Evolutionary conservation across 495 filamentous ascomycete species (phyloP).

Genomic region (Neurospora pannonica): DNA sequence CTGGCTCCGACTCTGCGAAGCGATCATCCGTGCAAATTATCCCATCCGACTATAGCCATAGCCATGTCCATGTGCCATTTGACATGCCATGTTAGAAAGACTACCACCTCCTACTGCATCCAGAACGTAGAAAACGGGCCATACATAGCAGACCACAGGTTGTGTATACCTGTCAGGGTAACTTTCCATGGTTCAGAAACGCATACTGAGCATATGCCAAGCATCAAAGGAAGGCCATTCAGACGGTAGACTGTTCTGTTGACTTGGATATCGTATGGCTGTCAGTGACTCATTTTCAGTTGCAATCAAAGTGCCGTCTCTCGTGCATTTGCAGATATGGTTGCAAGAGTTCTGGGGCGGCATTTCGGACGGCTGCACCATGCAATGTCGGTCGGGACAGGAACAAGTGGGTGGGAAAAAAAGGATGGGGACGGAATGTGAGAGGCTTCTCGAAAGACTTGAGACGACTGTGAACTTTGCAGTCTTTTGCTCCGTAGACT

Average conservation of each 20-base stretch:
- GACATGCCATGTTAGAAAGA: background rate
- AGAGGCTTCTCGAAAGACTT: background rate
- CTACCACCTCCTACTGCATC: background rate
- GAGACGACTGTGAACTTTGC: background rate
- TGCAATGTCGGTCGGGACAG: background rate
- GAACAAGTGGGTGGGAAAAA: background rate
- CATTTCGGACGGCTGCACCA: background rate
- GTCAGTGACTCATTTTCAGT: conserved; percentile 17
- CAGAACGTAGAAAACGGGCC: background rate
- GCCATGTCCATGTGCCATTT: background rate
- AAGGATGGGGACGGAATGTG: background rate
- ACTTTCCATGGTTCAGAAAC: background rate
- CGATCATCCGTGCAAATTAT: background rate
- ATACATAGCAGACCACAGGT: background rate
- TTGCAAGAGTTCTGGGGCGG: background rate
- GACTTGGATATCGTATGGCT: conserved; percentile 18
- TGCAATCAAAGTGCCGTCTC: conserved; percentile 1
- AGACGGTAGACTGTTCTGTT: background rate
- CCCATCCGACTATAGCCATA: background rate
- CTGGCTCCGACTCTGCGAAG: background rate
- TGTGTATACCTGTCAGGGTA: background rate
- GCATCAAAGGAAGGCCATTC: background rate
- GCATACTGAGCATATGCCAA: background rate
- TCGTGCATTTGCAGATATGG: conserved; percentile 7
- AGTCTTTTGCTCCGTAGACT: background rate